Evolutionary conservation across 768 basidiomycete genomes (phyloP), one percentile per base, ranked within the genome.

Genomic region (Mrakia blollopis): DNA sequence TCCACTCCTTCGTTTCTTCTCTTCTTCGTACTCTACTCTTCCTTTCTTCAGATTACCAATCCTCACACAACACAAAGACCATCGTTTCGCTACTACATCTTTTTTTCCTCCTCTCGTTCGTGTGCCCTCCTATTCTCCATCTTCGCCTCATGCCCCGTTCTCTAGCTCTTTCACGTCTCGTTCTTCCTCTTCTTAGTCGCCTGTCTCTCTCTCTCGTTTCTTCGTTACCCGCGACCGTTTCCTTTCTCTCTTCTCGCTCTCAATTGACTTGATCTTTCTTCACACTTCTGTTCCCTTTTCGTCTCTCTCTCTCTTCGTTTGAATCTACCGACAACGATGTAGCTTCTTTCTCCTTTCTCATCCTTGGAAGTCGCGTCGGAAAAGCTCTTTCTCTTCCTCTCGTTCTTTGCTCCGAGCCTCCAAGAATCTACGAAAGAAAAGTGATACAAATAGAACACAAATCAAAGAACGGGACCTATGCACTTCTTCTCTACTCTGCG

Each of bases 161-260:
- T 65, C 35, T 32, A n/a, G 10, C 35, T 75, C 39, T 65, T 44
- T 75, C 25, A 44, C n/a, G 47, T 41, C 39, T 75, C 47, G 25
- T 37, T 75, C 41, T 65, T 44, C 35, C 47, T 35, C 44, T 65
- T 23, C 44, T 65, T 67, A 25, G 30, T 23, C 67, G 63, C 44
- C 44, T 65, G 13, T 23, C 28, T 69, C 13, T 69, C 37, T n/a
- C 68, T 30, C 41, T 69, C 68, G 37, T 69, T 41, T 41, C 25
- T 41, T 69, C 41, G 25, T 67, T 39, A 3, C 9, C 68, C 23
- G 2, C 44, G 37, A 41, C 23, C 18, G 30, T 32, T 35, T 30
- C 63, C 7, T 32, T 65, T 16, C 7, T 35, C 63, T 65, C 63
- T 35, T 30, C 30, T 61, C 13, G n/a, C 57, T 61, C 61, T 28